Percentiles rank a stretch among this genome's conserved stretches.
phyloP scores from a whole-genome alignment of 75 land plant genomes.

The Pinus tabuliformis region DNA sequence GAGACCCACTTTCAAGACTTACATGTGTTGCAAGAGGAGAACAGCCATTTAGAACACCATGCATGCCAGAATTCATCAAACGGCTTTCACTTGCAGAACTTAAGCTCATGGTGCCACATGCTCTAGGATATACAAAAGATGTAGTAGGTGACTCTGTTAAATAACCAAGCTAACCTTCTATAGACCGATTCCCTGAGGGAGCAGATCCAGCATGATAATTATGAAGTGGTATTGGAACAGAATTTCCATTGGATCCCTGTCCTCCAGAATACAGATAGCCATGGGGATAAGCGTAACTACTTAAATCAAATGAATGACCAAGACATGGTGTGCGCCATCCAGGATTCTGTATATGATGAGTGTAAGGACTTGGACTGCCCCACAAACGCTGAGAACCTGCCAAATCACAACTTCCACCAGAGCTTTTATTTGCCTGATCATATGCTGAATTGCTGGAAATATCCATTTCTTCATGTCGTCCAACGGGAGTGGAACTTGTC shows the following conservation, averaged over 20 bases:
- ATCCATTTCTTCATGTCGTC: constrained; percentile 6
- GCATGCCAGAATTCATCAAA: constrained; percentile 54
- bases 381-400: constrained; percentile 70
- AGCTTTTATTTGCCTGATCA: constrained; percentile 4
- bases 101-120: constrained; percentile 49
- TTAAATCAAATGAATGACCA: constrained; percentile 29
- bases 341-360: constrained; percentile 33
- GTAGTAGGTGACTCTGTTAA: constrained; percentile 68
- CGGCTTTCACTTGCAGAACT: constrained; percentile 32
- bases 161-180: constrained; percentile 56
- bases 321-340: constrained; percentile 38
- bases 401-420: constrained; percentile 37
- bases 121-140: constrained; percentile 40
- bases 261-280: constrained; percentile 27
- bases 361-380: constrained; percentile 71
- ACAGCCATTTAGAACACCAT: constrained; percentile 32
- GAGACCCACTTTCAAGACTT: constrained; percentile 47
- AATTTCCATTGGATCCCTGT: constrained; percentile 23
- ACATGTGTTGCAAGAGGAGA: constrained; percentile 27
- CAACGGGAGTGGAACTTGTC: constrained; percentile 2
- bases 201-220: constrained; percentile 74
- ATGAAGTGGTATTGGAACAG: constrained; percentile 18
- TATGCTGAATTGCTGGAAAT: neutral
- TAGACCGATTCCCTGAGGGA: constrained; percentile 52
- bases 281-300: constrained; percentile 27